phyloP scores from a whole-genome alignment of 331 rosid genomes.

The Cydonia oblonga region DNA sequence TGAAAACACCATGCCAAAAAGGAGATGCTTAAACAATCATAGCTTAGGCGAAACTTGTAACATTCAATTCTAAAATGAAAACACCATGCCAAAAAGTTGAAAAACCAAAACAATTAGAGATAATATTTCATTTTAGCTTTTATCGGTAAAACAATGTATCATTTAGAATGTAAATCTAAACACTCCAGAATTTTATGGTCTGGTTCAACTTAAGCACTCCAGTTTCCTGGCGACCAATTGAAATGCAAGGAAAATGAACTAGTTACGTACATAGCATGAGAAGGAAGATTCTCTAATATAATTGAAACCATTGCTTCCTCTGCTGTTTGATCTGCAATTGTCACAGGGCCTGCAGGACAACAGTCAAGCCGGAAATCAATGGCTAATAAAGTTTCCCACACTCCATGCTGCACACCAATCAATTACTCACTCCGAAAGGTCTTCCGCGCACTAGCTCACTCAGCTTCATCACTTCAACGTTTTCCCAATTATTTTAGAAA shows the following conservation, averaged over 20 bases:
- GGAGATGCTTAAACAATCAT: not conserved
- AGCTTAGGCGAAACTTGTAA: not conserved
- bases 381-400: not conserved
- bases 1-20: no score
- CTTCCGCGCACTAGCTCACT: not conserved
- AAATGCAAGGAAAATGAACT: not conserved
- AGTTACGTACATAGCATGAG: conserved; percentile 96
- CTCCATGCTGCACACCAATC: not conserved
- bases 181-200: not conserved
- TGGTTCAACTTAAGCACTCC: not conserved
- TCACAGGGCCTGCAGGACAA: conserved; percentile 67
- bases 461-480: not conserved
- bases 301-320: conserved; percentile 79
- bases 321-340: conserved; percentile 79
- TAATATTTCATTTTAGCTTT: not conserved
- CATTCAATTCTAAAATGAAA: not conserved
- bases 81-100: no score
- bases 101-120: not conserved
- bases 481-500: not conserved
- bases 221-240: not conserved
- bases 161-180: not conserved
- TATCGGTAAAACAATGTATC: not conserved
- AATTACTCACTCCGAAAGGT: not conserved
- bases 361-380: not conserved
- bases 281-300: conserved; percentile 48